phyloP scores from a whole-genome alignment of 768 basidiomycete genomes.

The Trametes villosa region DNA sequence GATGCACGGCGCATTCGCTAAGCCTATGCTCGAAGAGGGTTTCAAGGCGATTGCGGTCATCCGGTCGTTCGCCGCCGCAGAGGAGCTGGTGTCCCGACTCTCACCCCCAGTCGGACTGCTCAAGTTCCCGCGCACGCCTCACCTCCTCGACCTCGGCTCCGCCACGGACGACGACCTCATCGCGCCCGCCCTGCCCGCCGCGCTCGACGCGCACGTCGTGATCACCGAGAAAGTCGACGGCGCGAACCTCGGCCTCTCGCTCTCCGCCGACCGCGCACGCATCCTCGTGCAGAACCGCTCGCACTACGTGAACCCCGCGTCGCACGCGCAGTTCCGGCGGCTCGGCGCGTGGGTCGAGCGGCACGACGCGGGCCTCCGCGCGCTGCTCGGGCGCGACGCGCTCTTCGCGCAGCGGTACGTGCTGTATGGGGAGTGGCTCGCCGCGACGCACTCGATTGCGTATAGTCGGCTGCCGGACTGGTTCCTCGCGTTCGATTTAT shows the following conservation, averaged over 20 bases:
- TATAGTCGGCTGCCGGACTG: constrained; percentile 57
- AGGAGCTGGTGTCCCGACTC: constrained; percentile 49
- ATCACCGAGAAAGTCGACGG: constrained; percentile 72
- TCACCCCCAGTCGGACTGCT: constrained; percentile 47
- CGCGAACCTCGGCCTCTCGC: constrained; percentile 68
- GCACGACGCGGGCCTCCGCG: constrained; percentile 48
- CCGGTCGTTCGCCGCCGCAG: constrained; percentile 54
- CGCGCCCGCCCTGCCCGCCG: not conserved
- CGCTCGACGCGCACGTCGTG: constrained; percentile 38
- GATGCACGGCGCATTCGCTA: constrained; percentile 51
- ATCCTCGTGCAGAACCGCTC: constrained; percentile 66
- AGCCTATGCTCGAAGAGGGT: constrained; percentile 54
- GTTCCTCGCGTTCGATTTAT: constrained; percentile 64
- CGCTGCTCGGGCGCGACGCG: constrained; percentile 49
- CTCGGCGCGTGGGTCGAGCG: constrained; percentile 58
- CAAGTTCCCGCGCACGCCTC: constrained; percentile 67
- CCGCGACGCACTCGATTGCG: constrained; percentile 61
- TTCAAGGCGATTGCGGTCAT: constrained; percentile 54
- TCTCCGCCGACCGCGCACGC: constrained; percentile 48
- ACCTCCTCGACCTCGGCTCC: constrained; percentile 61
- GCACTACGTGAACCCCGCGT: constrained; percentile 56
- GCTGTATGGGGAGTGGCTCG: constrained; percentile 68
- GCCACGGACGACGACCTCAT: constrained; percentile 59
- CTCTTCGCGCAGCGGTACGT: constrained; percentile 59
- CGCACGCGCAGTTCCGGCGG: constrained; percentile 66